Percentiles rank a stretch among this genome's conserved stretches.
These are phyloP conservation scores for Amanita polypyramis DNA, from an alignment of 768 basidiomycete species.

Conservation along the genomic window DNA sequence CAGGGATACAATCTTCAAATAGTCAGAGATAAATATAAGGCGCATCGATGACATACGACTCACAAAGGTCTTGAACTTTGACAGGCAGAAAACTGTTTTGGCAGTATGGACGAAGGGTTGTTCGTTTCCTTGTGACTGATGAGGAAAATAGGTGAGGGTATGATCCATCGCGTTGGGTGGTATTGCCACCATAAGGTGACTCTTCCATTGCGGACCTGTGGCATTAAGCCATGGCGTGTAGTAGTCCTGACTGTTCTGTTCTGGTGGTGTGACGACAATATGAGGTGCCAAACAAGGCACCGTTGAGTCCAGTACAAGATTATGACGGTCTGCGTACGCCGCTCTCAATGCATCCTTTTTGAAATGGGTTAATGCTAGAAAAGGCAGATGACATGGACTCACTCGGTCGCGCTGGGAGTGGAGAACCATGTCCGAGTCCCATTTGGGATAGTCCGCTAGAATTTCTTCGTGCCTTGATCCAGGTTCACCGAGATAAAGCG, in stretches of 20 bases:
- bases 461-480: neutral
- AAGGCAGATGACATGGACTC: neutral
- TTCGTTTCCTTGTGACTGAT: neutral
- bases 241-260: constrained; percentile 25
- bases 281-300: constrained; percentile 31
- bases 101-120: neutral
- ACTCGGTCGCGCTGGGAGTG: neutral
- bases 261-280: constrained; percentile 42
- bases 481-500: neutral
- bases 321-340: constrained; percentile 10
- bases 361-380: neutral
- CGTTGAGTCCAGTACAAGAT: constrained; percentile 35
- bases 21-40: neutral
- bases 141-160: neutral
- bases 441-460: neutral
- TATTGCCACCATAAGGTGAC: constrained; percentile 22
- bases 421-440: neutral
- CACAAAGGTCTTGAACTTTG: constrained; percentile 22
- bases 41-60: constrained; percentile 1
- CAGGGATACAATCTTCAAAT: constrained; percentile 10
- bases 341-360: constrained; percentile 7
- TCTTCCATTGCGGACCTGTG: constrained; percentile 23
- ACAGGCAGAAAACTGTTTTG: constrained; percentile 20
- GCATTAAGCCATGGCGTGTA: constrained; percentile 25
- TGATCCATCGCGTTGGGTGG: constrained; percentile 4